Evolutionary conservation across 163 green algal genomes (phyloP).

Genomic region (Trebouxia gelatinosa): DNA sequence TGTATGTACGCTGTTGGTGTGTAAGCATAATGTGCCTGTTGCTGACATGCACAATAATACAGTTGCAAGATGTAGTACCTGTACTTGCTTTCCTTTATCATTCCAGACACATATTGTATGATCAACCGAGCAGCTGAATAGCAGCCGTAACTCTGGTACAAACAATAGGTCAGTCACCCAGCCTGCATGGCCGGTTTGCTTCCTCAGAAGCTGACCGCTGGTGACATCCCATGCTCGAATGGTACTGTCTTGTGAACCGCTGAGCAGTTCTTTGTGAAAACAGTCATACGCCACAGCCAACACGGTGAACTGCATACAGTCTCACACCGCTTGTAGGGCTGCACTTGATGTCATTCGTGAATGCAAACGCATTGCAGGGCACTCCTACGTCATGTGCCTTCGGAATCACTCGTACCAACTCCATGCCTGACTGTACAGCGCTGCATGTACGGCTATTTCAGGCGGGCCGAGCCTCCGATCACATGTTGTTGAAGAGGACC

Average conservation of each 20-base stretch:
- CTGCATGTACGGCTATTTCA: too few relatives aligned
- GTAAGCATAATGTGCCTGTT: not conserved
- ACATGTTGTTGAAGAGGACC: too few relatives aligned
- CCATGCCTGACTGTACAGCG: not conserved
- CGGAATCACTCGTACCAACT: not conserved
- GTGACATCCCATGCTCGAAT: constrained; percentile 72
- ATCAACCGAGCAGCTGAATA: constrained; percentile 72
- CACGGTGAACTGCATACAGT: constrained; percentile 38
- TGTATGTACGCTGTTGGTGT: not conserved
- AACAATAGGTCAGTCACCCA: constrained; percentile 67
- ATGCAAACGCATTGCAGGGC: not conserved
- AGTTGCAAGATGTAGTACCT: constrained; percentile 39
- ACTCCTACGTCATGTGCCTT: constrained; percentile 16
- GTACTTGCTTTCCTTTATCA: constrained; percentile 61
- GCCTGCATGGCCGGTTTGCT: constrained; percentile 60
- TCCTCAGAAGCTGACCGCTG: constrained; percentile 54
- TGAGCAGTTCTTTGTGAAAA: constrained; percentile 62
- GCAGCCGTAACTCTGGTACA: constrained; percentile 47
- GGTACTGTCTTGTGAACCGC: constrained; percentile 56
- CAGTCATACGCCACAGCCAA: constrained; percentile 61
- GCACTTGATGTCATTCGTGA: not conserved
- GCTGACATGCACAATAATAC: not conserved
- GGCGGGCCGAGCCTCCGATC: too few relatives aligned
- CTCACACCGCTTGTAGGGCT: not conserved
- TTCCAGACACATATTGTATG: constrained; percentile 67